Conservation (phyloP, 2,329 filamentous ascomycete species). For the Hypoxylon sp. region DNA sequence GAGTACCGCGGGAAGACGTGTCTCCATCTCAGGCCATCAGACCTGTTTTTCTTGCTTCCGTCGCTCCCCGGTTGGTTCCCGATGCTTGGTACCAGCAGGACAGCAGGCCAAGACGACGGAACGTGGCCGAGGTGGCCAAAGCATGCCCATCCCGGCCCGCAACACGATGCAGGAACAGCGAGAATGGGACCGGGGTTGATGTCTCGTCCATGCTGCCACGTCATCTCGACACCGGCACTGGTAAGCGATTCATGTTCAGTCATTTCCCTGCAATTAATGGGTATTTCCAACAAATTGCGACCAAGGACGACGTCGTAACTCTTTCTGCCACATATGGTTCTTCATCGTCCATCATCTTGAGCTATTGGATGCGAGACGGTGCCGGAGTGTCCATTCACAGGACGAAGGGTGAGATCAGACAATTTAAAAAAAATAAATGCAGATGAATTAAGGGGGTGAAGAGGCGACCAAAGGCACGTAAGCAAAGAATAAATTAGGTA, state of each 20-base stretch:
- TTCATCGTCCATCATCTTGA: conserved; percentile 16
- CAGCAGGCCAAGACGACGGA: background rate
- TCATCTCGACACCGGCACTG: conserved; percentile 23
- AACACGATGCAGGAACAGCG: conserved; percentile 23
- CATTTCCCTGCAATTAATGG: conserved; percentile 15
- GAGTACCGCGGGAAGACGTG: conserved; percentile 16
- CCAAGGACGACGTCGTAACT: conserved; percentile 6
- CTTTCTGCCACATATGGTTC: background rate
- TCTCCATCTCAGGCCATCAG: conserved; percentile 11
- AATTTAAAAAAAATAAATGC: background rate
- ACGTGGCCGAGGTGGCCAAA: background rate
- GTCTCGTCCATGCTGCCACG: conserved; percentile 34
- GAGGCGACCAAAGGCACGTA: no score
- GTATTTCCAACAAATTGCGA: conserved; percentile 6
- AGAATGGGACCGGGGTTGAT: conserved; percentile 20
- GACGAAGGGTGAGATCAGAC: background rate
- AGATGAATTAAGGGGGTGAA: no score
- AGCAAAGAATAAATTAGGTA: no score
- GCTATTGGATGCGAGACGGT: background rate
- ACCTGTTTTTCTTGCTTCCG: background rate
- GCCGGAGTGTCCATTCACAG: background rate
- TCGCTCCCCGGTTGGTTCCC: conserved; percentile 18
- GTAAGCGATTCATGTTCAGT: conserved; percentile 22
- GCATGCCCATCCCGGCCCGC: background rate
- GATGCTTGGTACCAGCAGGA: conserved; percentile 1